Evolutionary conservation across 257 asterid species (phyloP), one percentile per base, ranked within the genome.

Genomic region (Paraleonurus japonicus): DNA sequence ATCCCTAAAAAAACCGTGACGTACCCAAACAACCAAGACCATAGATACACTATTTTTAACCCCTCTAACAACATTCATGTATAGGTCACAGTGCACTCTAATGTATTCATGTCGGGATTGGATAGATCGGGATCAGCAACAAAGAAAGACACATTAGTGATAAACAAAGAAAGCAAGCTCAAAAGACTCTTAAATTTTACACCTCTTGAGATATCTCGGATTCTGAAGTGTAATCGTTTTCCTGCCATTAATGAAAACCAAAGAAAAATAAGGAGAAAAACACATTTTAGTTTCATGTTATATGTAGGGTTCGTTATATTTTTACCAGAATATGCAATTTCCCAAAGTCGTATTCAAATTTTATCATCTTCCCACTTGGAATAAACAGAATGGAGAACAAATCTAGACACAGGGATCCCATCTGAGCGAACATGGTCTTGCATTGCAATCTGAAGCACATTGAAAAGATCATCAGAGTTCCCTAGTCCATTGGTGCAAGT

Each of bases 331-430:
- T 83, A 74, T 81, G 89, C 28, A 92, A 83, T 86, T 89, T 90
- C 76, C 96, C 97, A 22, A 96, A 90, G 84, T 90, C 98, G 79
- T 90, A 93, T 75, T 93, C 97, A 77, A 93, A 93, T 78, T 86
- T 83, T 89, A 85, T 90, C 97, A 71, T 90, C 94, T 70, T 93
- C 97, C 41, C 87, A 80, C 74, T 80, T 70, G 69, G 95, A 94
- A 81, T 90, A 87, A 41, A 94, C 84, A 16, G 96, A 94, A 43
- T 83, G 89, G 68, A 90, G 98, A 53, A 90, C 86, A 79, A 94
- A 90, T 70, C 87, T 85, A 3, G 96, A 87, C 48, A 89, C 96
- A 0, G 97, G 96, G 59, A 94, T 91, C 69, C 97, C 99, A 86
- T 94, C 97, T 19, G 91, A 78, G 8, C 96, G 87, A 75, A 85